Evolutionary conservation across 2,329 filamentous ascomycete species (phyloP).

Genomic region (Magnaporthiopsis rhizophila): DNA sequence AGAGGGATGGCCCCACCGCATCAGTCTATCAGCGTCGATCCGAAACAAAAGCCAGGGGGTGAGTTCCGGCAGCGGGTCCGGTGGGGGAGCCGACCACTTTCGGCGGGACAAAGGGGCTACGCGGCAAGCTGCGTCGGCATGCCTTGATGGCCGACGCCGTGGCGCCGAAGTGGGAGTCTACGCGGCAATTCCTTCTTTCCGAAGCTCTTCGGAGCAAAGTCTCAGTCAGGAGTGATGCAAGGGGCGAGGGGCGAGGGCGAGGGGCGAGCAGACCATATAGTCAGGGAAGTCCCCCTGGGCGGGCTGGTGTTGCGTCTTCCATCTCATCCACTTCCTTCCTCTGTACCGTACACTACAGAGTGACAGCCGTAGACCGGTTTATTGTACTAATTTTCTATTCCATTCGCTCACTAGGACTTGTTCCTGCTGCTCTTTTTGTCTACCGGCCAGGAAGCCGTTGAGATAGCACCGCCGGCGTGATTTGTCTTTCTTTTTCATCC

Average conservation of each 20-base stretch:
- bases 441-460: neutral
- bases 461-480: neutral
- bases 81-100: too few relatives aligned
- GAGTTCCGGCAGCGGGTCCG: neutral
- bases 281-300: too few relatives aligned
- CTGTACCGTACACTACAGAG: too few relatives aligned
- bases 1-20: neutral
- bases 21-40: neutral
- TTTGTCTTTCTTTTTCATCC: neutral
- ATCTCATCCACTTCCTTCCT: neutral
- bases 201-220: neutral
- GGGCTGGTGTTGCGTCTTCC: too few relatives aligned
- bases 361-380: constrained; percentile 5
- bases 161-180: too few relatives aligned
- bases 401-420: neutral
- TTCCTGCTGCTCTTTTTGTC: constrained; percentile 2
- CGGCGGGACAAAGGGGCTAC: too few relatives aligned
- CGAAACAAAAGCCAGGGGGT: neutral
- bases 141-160: too few relatives aligned
- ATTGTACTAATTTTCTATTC: neutral
- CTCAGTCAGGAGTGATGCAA: too few relatives aligned
- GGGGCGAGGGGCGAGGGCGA: too few relatives aligned
- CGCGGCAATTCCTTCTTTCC: neutral
- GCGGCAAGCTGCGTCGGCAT: too few relatives aligned
- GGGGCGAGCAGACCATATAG: too few relatives aligned